Conservation (phyloP, 768 basidiomycete genomes). For the Suillus clintonianus region DNA sequence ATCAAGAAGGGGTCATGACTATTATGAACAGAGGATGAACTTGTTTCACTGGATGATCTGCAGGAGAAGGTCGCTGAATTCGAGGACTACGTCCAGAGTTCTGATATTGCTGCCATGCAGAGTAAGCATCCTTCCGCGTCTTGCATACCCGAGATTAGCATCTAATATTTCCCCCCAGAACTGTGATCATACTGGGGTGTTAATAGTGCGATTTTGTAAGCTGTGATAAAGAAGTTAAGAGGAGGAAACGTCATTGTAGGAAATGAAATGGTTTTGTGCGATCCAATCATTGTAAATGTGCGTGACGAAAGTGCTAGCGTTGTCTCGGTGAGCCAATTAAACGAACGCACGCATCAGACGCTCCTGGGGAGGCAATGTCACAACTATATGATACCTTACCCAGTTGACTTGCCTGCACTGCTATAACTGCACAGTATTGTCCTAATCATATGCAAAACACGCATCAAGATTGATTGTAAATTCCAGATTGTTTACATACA, state of each 20-base stretch:
- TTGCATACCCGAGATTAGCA: not conserved
- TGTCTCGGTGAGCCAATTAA: not conserved
- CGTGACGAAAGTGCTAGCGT: not conserved
- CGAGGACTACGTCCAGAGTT: slow-evolving; percentile 88
- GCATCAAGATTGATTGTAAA: not conserved
- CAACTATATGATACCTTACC: not conserved
- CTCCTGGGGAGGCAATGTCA: not conserved
- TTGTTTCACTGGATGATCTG: slow-evolving; percentile 88
- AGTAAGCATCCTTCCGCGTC: slow-evolving; percentile 46
- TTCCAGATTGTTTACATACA: not conserved
- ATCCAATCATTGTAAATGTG: not conserved
- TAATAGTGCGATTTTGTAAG: not conserved
- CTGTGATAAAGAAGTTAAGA: not conserved
- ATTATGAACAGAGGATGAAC: slow-evolving; percentile 79
- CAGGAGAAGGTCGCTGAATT: slow-evolving; percentile 88
- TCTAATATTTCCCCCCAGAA: slow-evolving; percentile 8
- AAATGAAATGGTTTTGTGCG: slow-evolving; percentile 1
- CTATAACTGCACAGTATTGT: not conserved
- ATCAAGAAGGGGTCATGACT: not conserved
- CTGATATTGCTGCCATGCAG: slow-evolving; percentile 93
- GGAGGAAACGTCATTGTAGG: not conserved
- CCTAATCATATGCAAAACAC: not conserved
- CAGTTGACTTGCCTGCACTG: not conserved
- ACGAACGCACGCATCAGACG: not conserved
- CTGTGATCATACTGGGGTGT: slow-evolving; percentile 8